Conservation (phyloP, 352 stramenopile species). For the Pythium diclinum region DNA sequence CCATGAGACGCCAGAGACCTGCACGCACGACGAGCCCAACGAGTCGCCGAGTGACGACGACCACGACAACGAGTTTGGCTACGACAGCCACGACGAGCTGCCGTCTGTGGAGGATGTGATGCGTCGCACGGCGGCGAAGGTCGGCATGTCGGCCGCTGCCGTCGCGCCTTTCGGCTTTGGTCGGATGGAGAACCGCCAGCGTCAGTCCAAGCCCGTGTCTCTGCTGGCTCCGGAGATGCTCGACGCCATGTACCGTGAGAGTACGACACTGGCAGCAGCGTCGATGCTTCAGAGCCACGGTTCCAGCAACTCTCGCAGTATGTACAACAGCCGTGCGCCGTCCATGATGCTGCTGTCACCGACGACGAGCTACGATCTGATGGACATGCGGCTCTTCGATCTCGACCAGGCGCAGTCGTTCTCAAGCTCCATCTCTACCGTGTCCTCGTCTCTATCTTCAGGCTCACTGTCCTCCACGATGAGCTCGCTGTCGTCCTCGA, state of each 20-base stretch:
- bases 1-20: not conserved
- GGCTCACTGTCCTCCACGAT: slow-evolving; percentile 17
- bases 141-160: not conserved
- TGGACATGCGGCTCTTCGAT: slow-evolving; percentile 17
- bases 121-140: slow-evolving; percentile 19
- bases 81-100: slow-evolving; percentile 16
- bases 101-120: slow-evolving; percentile 19
- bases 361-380: slow-evolving; percentile 11
- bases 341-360: slow-evolving; percentile 24
- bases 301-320: slow-evolving; percentile 8
- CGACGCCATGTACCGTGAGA: slow-evolving; percentile 16
- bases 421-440: slow-evolving; percentile 19
- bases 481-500: slow-evolving; percentile 8
- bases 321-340: slow-evolving; percentile 6
- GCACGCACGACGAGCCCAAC: not conserved
- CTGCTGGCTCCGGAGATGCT: slow-evolving; percentile 17
- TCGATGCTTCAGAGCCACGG: not conserved
- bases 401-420: slow-evolving; percentile 19
- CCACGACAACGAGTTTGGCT: not conserved
- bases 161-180: slow-evolving; percentile 9
- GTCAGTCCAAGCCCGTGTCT: slow-evolving; percentile 15
- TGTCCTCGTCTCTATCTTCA: slow-evolving; percentile 22
- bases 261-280: not conserved
- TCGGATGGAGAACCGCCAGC: not conserved
- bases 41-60: not conserved